Base-by-base conservation (phyloP, 1,139 yeast genomes). In the Kluyveromyces marxianus region DNA sequence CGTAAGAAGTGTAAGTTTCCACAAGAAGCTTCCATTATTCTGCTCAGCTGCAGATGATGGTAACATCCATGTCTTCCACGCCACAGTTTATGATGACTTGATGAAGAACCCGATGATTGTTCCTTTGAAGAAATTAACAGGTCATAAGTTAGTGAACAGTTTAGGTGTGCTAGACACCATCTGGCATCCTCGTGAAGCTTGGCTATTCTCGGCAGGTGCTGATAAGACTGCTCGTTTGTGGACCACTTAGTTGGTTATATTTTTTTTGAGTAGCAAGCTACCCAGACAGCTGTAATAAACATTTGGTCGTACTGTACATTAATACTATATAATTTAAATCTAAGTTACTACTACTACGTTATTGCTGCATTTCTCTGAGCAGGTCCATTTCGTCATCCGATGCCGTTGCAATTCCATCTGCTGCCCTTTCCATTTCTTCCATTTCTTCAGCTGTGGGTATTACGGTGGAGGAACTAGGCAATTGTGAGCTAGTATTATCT, bases 111-210 rank as follows among this genome's bases (percentile, higher is more conserved):
- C 98, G 50, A 73, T 92, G 65, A 78, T 92, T 58, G 99, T 92
- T 43, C 99, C 99, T 45, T 77, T 94, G 68, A 94, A 92, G 77
- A 89, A 90, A 64, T 74, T 94, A 62, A 79, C 84, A 43, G 98
- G 97, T n/a, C 98, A 92, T 69, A 82, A 83, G 64, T 76, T 88
- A 44, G 71, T 79, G 33, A 78, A 79, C 60, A 83, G 86, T 61
- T 71, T 92, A 52, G 98, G 98, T 59, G 95, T 92, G n/a, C 74
- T 92, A 62, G 86, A 83, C 63, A 77, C 85, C 47, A 77, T 78
- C 45, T 92, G 99, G 99, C 98, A 94, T 74, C 97, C 98, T 54
- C 82, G 83, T 61, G 97, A 94, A 68, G 97, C 98, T 1, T 92
- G 99, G 99, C 73, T 92, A 59, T 89, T 92, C 66, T 83, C 95